Evolutionary conservation across 768 basidiomycete species (phyloP).

Genomic region (Fibroporia radiculosa): DNA sequence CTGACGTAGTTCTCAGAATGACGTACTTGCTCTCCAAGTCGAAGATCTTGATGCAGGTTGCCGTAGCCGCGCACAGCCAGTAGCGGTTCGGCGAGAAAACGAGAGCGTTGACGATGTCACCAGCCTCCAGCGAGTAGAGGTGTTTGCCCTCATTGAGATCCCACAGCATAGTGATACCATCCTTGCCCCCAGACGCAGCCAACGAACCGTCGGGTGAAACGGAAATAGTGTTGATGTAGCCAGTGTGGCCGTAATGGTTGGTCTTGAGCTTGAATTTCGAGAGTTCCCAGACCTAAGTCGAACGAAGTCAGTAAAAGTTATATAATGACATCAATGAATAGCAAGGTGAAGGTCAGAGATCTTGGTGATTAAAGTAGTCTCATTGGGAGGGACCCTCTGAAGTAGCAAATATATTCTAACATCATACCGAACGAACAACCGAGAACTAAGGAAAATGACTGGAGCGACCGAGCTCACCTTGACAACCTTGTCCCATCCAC

Average conservation of each 20-base stretch:
- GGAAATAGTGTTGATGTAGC: constrained; percentile 97
- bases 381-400: constrained; percentile 25
- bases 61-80: constrained; percentile 99
- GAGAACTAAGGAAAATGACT: constrained; percentile 15
- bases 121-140: constrained; percentile 98
- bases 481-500: constrained; percentile 99
- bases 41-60: constrained; percentile 97
- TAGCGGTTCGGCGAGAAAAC: constrained; percentile 99
- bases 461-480: constrained; percentile 53
- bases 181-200: constrained; percentile 98
- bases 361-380: constrained; percentile 28
- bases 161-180: constrained; percentile 99
- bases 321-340: not conserved
- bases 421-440: constrained; percentile 15
- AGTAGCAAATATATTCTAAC: constrained; percentile 27
- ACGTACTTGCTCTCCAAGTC: constrained; percentile 98
- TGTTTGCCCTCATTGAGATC: constrained; percentile 99
- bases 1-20: no score
- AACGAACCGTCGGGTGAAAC: constrained; percentile 99
- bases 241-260: constrained; percentile 99
- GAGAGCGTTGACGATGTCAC: constrained; percentile 96
- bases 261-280: constrained; percentile 99
- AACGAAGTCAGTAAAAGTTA: not conserved
- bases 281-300: constrained; percentile 91
- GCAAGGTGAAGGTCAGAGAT: constrained; percentile 21